These are phyloP conservation scores for Pseudovirgaria hyperparasitica DNA, from an alignment of 2,329 filamentous ascomycete species.

Conservation along the genomic window DNA sequence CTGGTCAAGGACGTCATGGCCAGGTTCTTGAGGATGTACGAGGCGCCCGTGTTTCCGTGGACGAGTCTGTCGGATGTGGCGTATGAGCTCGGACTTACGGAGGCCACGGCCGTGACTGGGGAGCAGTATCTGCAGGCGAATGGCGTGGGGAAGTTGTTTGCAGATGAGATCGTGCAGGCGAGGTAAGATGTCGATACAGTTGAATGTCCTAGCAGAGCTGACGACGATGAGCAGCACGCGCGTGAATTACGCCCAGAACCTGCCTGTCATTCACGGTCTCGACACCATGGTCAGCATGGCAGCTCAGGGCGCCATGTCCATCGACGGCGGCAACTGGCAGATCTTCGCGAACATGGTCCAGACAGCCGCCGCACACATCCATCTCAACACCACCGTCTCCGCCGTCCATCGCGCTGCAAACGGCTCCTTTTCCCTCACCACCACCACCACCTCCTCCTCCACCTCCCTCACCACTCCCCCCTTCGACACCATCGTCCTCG, in stretches of 20 bases:
- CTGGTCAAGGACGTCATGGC: conserved; percentile 59
- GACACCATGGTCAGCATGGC: conserved; percentile 90
- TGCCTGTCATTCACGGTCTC: conserved; percentile 74
- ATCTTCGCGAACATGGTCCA: conserved; percentile 79
- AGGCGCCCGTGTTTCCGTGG: conserved; percentile 75
- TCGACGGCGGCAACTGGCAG: conserved; percentile 82
- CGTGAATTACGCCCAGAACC: conserved; percentile 89
- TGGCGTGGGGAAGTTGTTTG: conserved; percentile 54
- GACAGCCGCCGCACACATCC: conserved; percentile 46
- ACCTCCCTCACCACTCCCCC: conserved; percentile 10
- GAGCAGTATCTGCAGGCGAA: conserved; percentile 57
- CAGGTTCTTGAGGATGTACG: conserved; percentile 69
- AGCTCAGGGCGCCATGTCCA: conserved; percentile 65
- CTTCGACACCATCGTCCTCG: conserved; percentile 78
- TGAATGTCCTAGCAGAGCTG: conserved; percentile 1
- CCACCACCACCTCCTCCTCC: conserved; percentile 13
- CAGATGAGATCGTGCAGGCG: conserved; percentile 75
- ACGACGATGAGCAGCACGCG: conserved; percentile 48
- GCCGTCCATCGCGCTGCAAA: conserved; percentile 35
- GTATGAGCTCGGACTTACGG: conserved; percentile 52
- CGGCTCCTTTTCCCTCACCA: conserved; percentile 31
- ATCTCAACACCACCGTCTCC: conserved; percentile 55
- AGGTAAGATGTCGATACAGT: conserved; percentile 11
- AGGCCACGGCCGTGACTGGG: conserved; percentile 58
- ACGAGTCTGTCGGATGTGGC: conserved; percentile 57